phyloP scores from a whole-genome alignment of 1,139 yeast genomes.

The Suhomyces choctaworum region DNA sequence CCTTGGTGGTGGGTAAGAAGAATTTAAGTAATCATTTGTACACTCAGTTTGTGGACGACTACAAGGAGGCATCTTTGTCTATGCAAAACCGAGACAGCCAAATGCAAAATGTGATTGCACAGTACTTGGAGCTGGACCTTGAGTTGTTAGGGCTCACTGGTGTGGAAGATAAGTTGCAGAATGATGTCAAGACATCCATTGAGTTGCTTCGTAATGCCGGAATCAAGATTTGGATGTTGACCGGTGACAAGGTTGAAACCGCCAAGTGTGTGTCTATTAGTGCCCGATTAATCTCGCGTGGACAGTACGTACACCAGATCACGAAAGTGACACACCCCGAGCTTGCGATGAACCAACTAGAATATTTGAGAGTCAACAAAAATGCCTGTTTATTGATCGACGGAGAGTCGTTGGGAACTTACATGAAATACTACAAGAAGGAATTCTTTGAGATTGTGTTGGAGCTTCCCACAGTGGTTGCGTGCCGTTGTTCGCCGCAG shows the following conservation, averaged over 20 bases:
- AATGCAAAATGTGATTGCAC: conserved; percentile 67
- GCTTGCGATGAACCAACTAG: conserved; percentile 70
- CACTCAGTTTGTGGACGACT: conserved; percentile 62
- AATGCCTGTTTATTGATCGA: conserved; percentile 87
- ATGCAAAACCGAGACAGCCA: conserved; percentile 76
- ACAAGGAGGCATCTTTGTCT: conserved; percentile 70
- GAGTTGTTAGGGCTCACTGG: conserved; percentile 94
- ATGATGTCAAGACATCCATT: conserved; percentile 86
- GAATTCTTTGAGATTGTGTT: conserved; percentile 81
- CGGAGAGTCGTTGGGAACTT: conserved; percentile 83
- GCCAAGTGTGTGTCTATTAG: conserved; percentile 96
- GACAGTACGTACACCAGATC: conserved; percentile 88
- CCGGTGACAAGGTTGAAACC: conserved; percentile 98
- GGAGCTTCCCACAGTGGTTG: conserved; percentile 85
- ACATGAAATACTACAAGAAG: conserved; percentile 57
- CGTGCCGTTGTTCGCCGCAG: conserved; percentile 98
- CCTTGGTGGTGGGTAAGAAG: conserved; percentile 88
- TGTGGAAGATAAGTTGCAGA: conserved; percentile 92
- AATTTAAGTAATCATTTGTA: conserved; percentile 55
- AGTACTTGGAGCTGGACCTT: conserved; percentile 76
- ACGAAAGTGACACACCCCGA: conserved; percentile 64
- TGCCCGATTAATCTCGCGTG: conserved; percentile 87
- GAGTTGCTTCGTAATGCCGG: conserved; percentile 96
- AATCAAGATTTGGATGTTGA: conserved; percentile 96
- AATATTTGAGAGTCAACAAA: conserved; percentile 60